A percentile compares a stretch with the other conserved stretches of the same genome.
Conservation (phyloP, 1,284 basidiomycete genomes). For the Taiwanofungus camphoratus region DNA sequence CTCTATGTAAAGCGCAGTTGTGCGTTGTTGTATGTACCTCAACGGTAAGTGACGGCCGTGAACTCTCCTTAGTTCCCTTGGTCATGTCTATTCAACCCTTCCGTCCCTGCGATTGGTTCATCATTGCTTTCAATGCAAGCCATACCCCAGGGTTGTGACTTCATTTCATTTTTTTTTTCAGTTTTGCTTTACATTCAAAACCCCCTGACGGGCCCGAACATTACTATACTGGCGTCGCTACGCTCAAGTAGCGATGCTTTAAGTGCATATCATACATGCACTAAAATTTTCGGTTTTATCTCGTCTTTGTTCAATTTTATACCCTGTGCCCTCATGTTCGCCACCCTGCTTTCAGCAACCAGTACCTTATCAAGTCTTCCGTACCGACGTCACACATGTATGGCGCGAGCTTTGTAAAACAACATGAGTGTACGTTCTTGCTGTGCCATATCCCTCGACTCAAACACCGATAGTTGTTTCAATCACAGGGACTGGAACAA, state of each 20-base stretch:
- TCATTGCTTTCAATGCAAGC: background rate
- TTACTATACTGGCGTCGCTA: too few species aligned
- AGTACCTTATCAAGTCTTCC: slow-evolving; percentile 67
- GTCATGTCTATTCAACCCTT: too few species aligned
- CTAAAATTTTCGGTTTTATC: too few species aligned
- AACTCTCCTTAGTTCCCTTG: too few species aligned
- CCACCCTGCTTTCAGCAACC: slow-evolving; percentile 49
- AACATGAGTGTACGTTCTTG: slow-evolving; percentile 50
- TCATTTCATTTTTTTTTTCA: too few species aligned
- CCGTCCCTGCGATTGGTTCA: background rate
- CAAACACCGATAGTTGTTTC: background rate
- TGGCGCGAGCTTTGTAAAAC: slow-evolving; percentile 45
- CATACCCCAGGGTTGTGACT: too few species aligned
- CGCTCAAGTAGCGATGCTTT: too few species aligned
- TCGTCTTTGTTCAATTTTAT: too few species aligned
- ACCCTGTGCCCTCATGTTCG: too few species aligned
- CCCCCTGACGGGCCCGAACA: too few species aligned
- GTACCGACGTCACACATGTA: slow-evolving; percentile 73
- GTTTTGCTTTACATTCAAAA: too few species aligned
- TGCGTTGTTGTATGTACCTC: slow-evolving; percentile 75
- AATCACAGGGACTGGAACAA: slow-evolving; percentile 62
- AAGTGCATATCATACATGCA: too few species aligned
- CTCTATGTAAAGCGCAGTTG: slow-evolving; percentile 66
- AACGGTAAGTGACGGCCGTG: slow-evolving; percentile 57
- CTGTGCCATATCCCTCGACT: background rate